A percentile compares a stretch with the other conserved stretches of the same genome.
Conservation (phyloP, 805 yeast genomes). For the Cyberlindnera euphorbiae region DNA sequence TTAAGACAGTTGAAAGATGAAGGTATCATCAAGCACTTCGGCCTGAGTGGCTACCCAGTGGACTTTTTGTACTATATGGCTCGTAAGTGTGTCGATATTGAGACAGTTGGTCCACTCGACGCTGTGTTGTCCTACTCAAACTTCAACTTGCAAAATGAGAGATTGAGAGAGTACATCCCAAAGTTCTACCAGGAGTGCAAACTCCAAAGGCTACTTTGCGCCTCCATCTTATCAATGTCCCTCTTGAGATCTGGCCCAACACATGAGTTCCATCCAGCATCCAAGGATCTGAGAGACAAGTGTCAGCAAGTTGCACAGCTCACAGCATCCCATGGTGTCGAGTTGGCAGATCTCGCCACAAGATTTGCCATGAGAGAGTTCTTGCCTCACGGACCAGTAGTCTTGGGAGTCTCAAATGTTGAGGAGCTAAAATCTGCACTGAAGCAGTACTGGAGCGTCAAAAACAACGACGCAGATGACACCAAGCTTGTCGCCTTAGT, state of each 20-base stretch:
- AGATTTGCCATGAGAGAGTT: conserved; percentile 58
- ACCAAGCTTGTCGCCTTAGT: conserved; percentile 32
- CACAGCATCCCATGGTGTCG: conserved; percentile 37
- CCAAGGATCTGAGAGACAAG: conserved; percentile 44
- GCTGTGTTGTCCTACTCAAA: conserved; percentile 75
- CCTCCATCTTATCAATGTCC: conserved; percentile 87
- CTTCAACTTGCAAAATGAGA: conserved; percentile 74
- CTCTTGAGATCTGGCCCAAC: conserved; percentile 64
- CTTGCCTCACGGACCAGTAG: conserved; percentile 46
- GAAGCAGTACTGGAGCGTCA: conserved; percentile 47
- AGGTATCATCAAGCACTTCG: conserved; percentile 62
- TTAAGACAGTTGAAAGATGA: conserved; percentile 54
- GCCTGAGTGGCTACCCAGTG: conserved; percentile 86
- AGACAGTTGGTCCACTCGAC: conserved; percentile 61
- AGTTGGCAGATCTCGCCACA: conserved; percentile 78
- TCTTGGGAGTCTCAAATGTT: conserved; percentile 69
- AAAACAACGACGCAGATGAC: conserved; percentile 26
- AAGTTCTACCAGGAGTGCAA: conserved; percentile 49
- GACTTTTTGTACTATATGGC: conserved; percentile 57
- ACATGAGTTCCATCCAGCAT: conserved; percentile 78
- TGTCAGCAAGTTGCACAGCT: conserved; percentile 39
- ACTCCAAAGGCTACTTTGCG: conserved; percentile 61
- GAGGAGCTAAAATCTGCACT: conserved; percentile 63
- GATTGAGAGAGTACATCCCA: conserved; percentile 41
- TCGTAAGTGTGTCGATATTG: conserved; percentile 26